Conservation (phyloP, 177 flowering plant species). For the Vitis hybrid region DNA sequence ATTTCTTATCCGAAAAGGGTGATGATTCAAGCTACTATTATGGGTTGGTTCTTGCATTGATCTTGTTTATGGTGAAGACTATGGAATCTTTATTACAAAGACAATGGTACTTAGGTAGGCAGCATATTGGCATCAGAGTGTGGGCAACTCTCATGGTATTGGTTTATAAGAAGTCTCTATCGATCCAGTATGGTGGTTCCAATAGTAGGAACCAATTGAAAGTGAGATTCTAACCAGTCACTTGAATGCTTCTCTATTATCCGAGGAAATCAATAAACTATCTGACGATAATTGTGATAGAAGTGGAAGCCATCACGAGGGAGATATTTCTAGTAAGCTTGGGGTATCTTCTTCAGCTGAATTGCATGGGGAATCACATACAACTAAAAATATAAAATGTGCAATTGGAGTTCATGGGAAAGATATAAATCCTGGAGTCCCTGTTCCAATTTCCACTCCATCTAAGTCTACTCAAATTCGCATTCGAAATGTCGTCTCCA, state of each 20-base stretch:
- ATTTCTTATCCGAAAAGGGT: constrained; percentile 42
- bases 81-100: constrained; percentile 75
- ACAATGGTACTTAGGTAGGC: constrained; percentile 87
- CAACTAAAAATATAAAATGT: no score
- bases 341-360: no score
- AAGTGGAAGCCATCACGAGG: no score
- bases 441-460: constrained; percentile 11
- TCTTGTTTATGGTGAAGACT: constrained; percentile 67
- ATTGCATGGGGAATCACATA: no score
- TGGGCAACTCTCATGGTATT: constrained; percentile 59
- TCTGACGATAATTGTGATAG: no score
- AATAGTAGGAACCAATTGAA: constrained; percentile 41
- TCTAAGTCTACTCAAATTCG: constrained; percentile 19
- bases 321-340: no score
- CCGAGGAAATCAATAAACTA: no score
- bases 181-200: constrained; percentile 38
- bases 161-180: constrained; percentile 57
- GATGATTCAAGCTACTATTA: constrained; percentile 39
- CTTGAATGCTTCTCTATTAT: no score
- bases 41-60: constrained; percentile 62
- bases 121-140: constrained; percentile 57
- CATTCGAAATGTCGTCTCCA: constrained; percentile 9
- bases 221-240: no score
- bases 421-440: constrained; percentile 7
- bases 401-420: neutral